Evolutionary conservation across 2,329 filamentous ascomycete species (phyloP).

Genomic region (Ophiostoma himal-ulmi): DNA sequence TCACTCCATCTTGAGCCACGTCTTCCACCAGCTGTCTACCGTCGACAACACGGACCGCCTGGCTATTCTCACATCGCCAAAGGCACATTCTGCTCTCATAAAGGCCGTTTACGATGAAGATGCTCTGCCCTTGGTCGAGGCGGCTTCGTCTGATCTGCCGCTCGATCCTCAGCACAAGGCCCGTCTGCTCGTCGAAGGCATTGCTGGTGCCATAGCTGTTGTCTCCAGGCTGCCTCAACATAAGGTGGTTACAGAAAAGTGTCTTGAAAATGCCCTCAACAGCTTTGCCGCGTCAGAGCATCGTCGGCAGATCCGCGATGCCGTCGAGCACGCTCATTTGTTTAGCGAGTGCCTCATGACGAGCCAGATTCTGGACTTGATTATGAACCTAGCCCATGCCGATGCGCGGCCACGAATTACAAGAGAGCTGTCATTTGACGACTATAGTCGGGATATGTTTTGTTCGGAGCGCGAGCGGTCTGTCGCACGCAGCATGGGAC

Average conservation of each 20-base stretch:
- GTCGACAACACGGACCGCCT: constrained; percentile 15
- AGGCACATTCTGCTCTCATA: constrained; percentile 30
- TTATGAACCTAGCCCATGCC: constrained; percentile 31
- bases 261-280: constrained; percentile 31
- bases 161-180: constrained; percentile 34
- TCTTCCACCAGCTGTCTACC: constrained; percentile 28
- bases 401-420: constrained; percentile 19
- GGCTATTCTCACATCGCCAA: constrained; percentile 27
- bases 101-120: constrained; percentile 34
- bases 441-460: constrained; percentile 29
- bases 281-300: constrained; percentile 32
- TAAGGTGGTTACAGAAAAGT: constrained; percentile 21
- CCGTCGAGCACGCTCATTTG: constrained; percentile 31
- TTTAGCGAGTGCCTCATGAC: constrained; percentile 34
- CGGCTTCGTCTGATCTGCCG: constrained; percentile 28
- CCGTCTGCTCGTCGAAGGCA: constrained; percentile 34
- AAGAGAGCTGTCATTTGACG: constrained; percentile 25
- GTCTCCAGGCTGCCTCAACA: constrained; percentile 24
- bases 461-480: constrained; percentile 31
- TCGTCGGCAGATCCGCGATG: constrained; percentile 30
- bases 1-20: constrained; percentile 29
- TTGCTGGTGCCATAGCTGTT: constrained; percentile 34
- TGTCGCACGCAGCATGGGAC: constrained; percentile 34
- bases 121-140: constrained; percentile 32
- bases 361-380: constrained; percentile 32